Conservation (phyloP, 441 rosid genomes). For the Geranium incanum region DNA sequence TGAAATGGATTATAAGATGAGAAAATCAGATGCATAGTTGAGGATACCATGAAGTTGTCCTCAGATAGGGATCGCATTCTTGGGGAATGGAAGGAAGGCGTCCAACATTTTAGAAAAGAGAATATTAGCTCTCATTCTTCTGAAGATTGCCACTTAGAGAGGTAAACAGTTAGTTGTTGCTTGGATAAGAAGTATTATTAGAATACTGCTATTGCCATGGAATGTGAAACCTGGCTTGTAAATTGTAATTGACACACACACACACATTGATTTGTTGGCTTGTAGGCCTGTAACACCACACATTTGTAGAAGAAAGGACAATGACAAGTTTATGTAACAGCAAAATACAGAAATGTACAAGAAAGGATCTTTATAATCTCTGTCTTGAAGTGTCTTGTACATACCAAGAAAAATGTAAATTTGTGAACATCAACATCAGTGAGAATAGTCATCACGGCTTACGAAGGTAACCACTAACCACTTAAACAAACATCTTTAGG, state of each 20-base stretch:
- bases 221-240: slow-evolving; percentile 2
- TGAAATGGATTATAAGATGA: too few relatives aligned
- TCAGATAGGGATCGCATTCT: too few relatives aligned
- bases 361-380: too few relatives aligned
- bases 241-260: background rate
- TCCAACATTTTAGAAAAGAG: slow-evolving; percentile 26
- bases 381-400: too few relatives aligned
- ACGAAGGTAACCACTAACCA: too few relatives aligned
- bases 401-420: too few relatives aligned
- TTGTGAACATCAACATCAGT: too few relatives aligned
- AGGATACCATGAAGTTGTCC: too few relatives aligned
- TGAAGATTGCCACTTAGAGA: slow-evolving; percentile 63
- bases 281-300: background rate
- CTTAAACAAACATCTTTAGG: too few relatives aligned
- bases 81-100: slow-evolving; percentile 11
- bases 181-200: slow-evolving; percentile 18
- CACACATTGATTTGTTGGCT: background rate
- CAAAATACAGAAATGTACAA: background rate
- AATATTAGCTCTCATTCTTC: slow-evolving; percentile 22
- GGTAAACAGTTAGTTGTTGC: slow-evolving; percentile 41
- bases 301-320: slow-evolving; percentile 2
- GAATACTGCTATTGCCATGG: background rate
- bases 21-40: too few relatives aligned
- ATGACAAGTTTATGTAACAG: background rate
- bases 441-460: too few relatives aligned